Conservation (phyloP, 345 rosid species). For the Salix exigua region DNA sequence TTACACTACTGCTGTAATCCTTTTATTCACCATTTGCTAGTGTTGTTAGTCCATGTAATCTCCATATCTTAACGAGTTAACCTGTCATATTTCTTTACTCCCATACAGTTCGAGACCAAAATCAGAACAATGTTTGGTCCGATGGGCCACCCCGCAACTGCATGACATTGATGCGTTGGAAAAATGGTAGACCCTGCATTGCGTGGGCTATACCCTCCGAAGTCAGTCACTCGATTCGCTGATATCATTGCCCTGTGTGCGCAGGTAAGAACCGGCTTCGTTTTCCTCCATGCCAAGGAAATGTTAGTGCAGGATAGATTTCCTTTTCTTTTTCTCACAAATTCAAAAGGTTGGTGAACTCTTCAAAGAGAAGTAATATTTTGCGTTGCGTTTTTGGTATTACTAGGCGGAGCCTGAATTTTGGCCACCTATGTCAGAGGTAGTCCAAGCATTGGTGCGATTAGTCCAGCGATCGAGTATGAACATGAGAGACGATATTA, state of each 20-base stretch:
- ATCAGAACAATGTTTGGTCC: conserved; percentile 66
- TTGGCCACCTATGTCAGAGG: conserved; percentile 83
- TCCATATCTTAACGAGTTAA: no score
- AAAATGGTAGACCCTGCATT: conserved; percentile 85
- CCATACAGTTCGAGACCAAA: conserved; percentile 50
- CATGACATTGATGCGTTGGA: conserved; percentile 59
- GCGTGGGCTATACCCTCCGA: conserved; percentile 79
- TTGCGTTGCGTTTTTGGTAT: neutral
- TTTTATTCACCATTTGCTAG: neutral
- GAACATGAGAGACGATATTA: conserved; percentile 54
- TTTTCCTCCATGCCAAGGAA: neutral
- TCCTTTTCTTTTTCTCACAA: neutral
- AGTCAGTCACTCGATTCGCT: conserved; percentile 71
- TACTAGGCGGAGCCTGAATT: conserved; percentile 68
- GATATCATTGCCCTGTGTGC: conserved; percentile 74
- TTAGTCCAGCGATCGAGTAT: conserved; percentile 56
- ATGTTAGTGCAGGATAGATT: no score
- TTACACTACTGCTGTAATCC: neutral
- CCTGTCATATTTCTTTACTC: neutral
- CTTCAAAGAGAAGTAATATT: no score
- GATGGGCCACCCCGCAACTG: conserved; percentile 77
- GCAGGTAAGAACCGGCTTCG: conserved; percentile 38
- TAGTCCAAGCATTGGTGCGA: conserved; percentile 74
- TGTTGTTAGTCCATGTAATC: neutral
- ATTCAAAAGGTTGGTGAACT: neutral